Evolutionary conservation across 2,329 filamentous ascomycete species (phyloP).

Genomic region (Rhynchosporium graminicola): DNA sequence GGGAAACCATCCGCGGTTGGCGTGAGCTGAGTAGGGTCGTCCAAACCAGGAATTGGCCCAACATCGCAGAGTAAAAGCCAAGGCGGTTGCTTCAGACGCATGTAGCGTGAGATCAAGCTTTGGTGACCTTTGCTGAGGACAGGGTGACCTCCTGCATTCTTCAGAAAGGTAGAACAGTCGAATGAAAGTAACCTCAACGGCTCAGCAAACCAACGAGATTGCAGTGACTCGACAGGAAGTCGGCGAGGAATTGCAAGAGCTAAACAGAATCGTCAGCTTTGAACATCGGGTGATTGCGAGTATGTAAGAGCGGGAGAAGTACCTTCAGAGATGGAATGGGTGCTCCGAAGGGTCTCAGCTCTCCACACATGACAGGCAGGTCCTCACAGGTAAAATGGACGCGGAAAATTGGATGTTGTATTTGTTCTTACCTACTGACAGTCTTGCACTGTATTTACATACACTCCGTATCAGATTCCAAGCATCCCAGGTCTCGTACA

Average conservation of each 20-base stretch:
- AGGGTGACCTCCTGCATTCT: conserved; percentile 62
- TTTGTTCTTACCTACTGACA: conserved; percentile 75
- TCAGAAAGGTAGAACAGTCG: conserved; percentile 54
- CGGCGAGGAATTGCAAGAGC: conserved; percentile 56
- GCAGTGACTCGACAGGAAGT: conserved; percentile 60
- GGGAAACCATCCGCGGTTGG: conserved; percentile 39
- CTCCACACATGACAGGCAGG: conserved; percentile 22
- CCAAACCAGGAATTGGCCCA: conserved; percentile 49
- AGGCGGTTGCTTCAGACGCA: conserved; percentile 63
- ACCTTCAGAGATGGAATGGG: conserved; percentile 35
- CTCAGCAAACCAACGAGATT: conserved; percentile 69
- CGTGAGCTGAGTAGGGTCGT: conserved; percentile 37
- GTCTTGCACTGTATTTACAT: conserved; percentile 79
- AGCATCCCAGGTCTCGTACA: conserved; percentile 85
- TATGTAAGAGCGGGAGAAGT: conserved; percentile 27
- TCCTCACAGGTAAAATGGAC: conserved; percentile 26
- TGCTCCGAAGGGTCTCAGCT: conserved; percentile 37
- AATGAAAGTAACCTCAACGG: conserved; percentile 64
- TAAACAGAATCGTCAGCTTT: conserved; percentile 29
- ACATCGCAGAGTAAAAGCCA: conserved; percentile 66
- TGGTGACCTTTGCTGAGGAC: conserved; percentile 64
- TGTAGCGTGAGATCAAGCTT: conserved; percentile 60
- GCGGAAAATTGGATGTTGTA: conserved; percentile 32
- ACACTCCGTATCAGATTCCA: conserved; percentile 87
- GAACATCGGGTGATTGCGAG: background rate